Conservation (phyloP, 2,329 filamentous ascomycete species). For the Aspergillus hortae region DNA sequence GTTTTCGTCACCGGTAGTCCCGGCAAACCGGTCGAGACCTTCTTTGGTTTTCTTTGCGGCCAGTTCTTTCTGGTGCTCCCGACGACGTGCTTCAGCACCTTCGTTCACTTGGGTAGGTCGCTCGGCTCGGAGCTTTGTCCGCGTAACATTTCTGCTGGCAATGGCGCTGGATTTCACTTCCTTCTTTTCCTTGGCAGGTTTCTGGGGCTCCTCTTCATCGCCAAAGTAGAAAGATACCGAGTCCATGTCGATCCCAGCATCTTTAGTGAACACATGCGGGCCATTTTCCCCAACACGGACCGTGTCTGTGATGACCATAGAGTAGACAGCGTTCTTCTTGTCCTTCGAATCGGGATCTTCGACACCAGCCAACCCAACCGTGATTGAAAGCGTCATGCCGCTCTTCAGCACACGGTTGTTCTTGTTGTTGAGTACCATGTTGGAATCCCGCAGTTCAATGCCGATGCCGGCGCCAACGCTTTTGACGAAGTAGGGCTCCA, state of each 20-base stretch:
- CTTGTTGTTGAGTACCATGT: conserved; percentile 81
- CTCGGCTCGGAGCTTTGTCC: conserved; percentile 86
- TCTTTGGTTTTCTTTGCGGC: conserved; percentile 85
- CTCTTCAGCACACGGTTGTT: conserved; percentile 81
- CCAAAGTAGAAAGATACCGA: conserved; percentile 99
- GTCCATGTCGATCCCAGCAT: conserved; percentile 86
- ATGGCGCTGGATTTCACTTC: conserved; percentile 78
- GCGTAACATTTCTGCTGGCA: conserved; percentile 91
- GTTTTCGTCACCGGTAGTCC: conserved; percentile 78
- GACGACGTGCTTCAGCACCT: conserved; percentile 79
- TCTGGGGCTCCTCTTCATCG: conserved; percentile 79
- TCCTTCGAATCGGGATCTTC: conserved; percentile 83
- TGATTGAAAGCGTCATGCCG: conserved; percentile 93
- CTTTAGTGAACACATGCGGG: conserved; percentile 83
- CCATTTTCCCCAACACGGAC: conserved; percentile 71
- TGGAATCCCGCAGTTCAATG: conserved; percentile 82
- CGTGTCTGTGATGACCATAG: conserved; percentile 86
- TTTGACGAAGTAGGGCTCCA: conserved; percentile 92
- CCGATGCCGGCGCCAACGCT: conserved; percentile 90
- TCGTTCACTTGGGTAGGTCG: conserved; percentile 84
- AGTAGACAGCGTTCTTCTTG: conserved; percentile 85
- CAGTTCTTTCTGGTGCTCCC: conserved; percentile 88
- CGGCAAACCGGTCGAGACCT: conserved; percentile 78
- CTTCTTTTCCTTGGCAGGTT: conserved; percentile 79
- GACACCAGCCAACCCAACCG: conserved; percentile 84